These are phyloP conservation scores for Cyberlindnera euphorbiiphila DNA, from an alignment of 805 yeast genomes.

Conservation along the genomic window DNA sequence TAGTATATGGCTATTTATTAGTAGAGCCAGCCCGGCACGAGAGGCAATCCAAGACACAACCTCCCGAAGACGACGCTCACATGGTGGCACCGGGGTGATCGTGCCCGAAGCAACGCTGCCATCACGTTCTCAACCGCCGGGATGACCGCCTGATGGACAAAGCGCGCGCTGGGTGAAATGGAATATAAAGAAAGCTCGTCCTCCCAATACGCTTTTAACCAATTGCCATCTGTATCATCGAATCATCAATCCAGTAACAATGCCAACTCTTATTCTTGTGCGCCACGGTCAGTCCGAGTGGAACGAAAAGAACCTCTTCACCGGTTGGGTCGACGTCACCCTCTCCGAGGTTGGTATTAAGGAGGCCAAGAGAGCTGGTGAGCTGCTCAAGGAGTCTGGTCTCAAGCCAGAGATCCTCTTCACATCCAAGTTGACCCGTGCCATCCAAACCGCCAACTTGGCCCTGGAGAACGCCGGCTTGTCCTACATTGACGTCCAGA, in stretches of 20 bases:
- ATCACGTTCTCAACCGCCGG: too few relatives aligned
- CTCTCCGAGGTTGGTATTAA: constrained; percentile 79
- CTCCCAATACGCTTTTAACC: too few relatives aligned
- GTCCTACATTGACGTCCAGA: constrained; percentile 83
- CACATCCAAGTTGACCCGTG: constrained; percentile 91
- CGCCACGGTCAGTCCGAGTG: constrained; percentile 99
- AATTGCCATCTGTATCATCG: too few relatives aligned
- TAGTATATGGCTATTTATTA: too few relatives aligned
- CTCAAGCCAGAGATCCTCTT: constrained; percentile 81
- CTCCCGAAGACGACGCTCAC: too few relatives aligned
- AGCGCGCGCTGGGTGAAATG: too few relatives aligned
- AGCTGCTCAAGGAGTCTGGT: constrained; percentile 80
- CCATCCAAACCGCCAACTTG: constrained; percentile 95
- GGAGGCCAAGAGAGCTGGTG: constrained; percentile 95
- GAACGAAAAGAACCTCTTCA: constrained; percentile 96
- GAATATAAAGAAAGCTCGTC: too few relatives aligned
- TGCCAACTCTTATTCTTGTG: constrained; percentile 77
- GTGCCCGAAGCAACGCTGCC: too few relatives aligned
- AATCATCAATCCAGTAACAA: constrained; percentile 22
- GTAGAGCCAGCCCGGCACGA: too few relatives aligned
- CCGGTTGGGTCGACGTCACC: constrained; percentile 97
- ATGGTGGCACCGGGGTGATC: too few relatives aligned
- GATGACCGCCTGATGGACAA: too few relatives aligned
- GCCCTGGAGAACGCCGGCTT: constrained; percentile 88
- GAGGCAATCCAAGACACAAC: too few relatives aligned